These are phyloP conservation scores for Kernera saxatilis DNA, from an alignment of 345 rosid genomes.

Conservation along the genomic window DNA sequence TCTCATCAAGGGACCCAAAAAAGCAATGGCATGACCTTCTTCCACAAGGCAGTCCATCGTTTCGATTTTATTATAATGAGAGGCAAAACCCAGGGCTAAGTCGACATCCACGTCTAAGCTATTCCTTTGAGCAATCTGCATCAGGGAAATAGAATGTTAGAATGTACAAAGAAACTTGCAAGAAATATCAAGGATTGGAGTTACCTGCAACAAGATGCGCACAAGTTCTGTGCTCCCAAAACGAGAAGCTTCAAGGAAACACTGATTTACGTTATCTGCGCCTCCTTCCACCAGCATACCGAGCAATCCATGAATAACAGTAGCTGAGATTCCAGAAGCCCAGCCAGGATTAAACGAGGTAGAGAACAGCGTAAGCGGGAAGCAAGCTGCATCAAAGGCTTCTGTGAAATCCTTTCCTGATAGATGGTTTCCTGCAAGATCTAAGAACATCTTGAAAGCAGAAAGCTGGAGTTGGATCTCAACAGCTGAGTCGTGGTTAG, in stretches of 20 bases:
- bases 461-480: constrained; percentile 91
- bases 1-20: constrained; percentile 92
- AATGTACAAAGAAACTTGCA: not conserved
- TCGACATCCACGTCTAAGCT: constrained; percentile 98
- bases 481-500: constrained; percentile 59
- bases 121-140: constrained; percentile 91
- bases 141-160: constrained; percentile 2
- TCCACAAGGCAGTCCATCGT: constrained; percentile 99
- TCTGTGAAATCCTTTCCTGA: constrained; percentile 97
- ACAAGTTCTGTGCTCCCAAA: constrained; percentile 99
- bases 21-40: constrained; percentile 91
- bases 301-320: constrained; percentile 79
- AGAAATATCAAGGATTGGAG: not conserved
- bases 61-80: constrained; percentile 82
- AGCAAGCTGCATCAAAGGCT: constrained; percentile 99
- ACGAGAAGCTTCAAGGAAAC: constrained; percentile 98
- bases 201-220: constrained; percentile 84
- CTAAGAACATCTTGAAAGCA: constrained; percentile 87
- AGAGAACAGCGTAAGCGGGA: constrained; percentile 89
- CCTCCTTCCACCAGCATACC: constrained; percentile 93
- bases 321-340: constrained; percentile 92
- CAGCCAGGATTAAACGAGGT: constrained; percentile 90
- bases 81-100: constrained; percentile 88
- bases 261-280: constrained; percentile 92
- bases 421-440: constrained; percentile 81